Conservation (phyloP, 371 early-diverging fungal genomes). For the Mortierella sp. region DNA sequence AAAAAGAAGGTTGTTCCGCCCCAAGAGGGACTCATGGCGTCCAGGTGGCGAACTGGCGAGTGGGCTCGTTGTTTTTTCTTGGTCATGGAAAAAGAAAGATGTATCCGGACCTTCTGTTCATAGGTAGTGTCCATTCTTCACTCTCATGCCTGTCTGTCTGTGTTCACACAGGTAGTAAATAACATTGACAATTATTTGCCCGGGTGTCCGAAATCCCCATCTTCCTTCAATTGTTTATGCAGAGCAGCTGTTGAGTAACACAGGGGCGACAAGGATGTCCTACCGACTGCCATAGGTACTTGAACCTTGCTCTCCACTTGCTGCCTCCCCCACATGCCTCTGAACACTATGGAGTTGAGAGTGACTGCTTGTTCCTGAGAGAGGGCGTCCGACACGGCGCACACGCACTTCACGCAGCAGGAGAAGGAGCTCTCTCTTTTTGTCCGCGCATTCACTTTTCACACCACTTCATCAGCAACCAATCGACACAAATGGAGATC, state of each 20-base stretch:
- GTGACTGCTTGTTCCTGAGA: constrained; percentile 1
- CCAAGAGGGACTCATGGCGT: constrained; percentile 1
- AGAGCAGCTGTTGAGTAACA: background rate
- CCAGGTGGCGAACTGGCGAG: background rate
- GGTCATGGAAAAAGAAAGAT: background rate
- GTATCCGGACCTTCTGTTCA: background rate
- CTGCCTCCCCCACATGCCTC: background rate
- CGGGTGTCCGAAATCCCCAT: background rate
- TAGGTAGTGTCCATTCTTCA: background rate
- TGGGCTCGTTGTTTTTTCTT: background rate
- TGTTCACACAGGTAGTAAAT: too few relatives aligned
- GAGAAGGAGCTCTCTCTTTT: background rate
- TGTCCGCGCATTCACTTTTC: background rate
- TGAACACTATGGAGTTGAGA: background rate
- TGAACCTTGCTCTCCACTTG: too few relatives aligned
- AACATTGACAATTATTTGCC: background rate
- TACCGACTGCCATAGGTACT: too few relatives aligned
- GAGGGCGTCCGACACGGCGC: background rate
- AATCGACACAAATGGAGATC: constrained; percentile 34
- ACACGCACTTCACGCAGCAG: background rate
- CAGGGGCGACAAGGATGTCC: background rate
- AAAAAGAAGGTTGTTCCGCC: background rate
- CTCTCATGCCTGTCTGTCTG: background rate
- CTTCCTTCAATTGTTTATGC: background rate
- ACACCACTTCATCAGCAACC: background rate